A percentile compares a stretch with the other conserved stretches of the same genome.
phyloP scores from a whole-genome alignment of 139 green algal species.

The Tetraselmis chui region DNA sequence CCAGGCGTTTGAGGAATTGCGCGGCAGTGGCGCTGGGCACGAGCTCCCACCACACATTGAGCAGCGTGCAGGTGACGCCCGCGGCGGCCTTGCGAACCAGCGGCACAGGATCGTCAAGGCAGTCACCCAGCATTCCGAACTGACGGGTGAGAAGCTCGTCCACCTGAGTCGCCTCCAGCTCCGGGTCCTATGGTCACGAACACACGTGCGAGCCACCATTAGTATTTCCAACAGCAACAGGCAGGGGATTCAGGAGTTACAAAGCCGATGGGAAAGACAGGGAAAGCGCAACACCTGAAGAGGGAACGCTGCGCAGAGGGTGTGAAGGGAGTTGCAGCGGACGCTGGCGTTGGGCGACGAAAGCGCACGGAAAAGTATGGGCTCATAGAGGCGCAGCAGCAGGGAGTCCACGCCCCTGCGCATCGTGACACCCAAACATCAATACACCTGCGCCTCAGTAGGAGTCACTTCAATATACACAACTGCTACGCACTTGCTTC shows the following conservation, averaged over 20 bases:
- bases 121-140: slow-evolving; percentile 33
- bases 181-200: slow-evolving; percentile 40
- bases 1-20: slow-evolving; percentile 45
- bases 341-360: slow-evolving; percentile 61
- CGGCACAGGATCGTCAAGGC: slow-evolving; percentile 54
- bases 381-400: slow-evolving; percentile 73
- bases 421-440: too few relatives aligned
- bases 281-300: slow-evolving; percentile 40
- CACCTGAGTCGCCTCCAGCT: slow-evolving; percentile 23
- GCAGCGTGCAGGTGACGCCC: slow-evolving; percentile 36
- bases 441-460: too few relatives aligned
- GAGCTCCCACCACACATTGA: slow-evolving; percentile 78
- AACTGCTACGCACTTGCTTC: too few relatives aligned
- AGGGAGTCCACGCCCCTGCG: slow-evolving; percentile 49
- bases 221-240: too few relatives aligned
- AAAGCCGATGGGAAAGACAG: too few relatives aligned
- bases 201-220: too few relatives aligned
- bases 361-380: slow-evolving; percentile 65
- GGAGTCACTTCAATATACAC: too few relatives aligned
- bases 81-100: slow-evolving; percentile 52
- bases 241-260: too few relatives aligned
- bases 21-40: slow-evolving; percentile 57
- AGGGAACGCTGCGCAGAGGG: slow-evolving; percentile 72
- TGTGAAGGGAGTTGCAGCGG: slow-evolving; percentile 59
- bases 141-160: slow-evolving; percentile 57